Base-by-base conservation (phyloP, 2,329 filamentous ascomycete genomes). In the Stromatinia cepivora region DNA sequence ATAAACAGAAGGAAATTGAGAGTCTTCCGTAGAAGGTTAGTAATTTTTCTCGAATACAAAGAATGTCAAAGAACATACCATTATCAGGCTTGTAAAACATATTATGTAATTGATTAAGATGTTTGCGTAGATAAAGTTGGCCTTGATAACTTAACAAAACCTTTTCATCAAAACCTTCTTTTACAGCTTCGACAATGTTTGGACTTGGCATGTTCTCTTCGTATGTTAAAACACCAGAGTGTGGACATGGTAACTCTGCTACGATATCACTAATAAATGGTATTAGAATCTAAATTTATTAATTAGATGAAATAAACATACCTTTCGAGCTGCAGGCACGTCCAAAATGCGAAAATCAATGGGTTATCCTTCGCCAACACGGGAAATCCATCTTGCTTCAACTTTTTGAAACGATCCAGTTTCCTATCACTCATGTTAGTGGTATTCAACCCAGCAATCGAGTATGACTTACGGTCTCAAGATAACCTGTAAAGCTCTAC, bases 301-400 rank as follows among this genome's bases (percentile, higher is more conserved):
- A 28, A 28, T 48, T 4, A 4, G n/a, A 34, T 48, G 20, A 50
- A 39, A 45, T n/a, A 53, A 31, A 53, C 80, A 74, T 79, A 92
- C 90, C 90, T 97, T 80, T 98, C 94, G 15, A 98, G 84, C 77
- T 98, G 94, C 72, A 97, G 82, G 78, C 92, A 97, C 10, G 94
- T 95, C 94, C 94, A 98, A 76, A 94, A 97, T 0, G 92, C 90
- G 74, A 96, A 85, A 20, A 90, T 83, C 48, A 90, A 83, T 69
- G 90, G 84, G 76, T 93, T 92, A 75, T 89, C 86, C 58, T 76
- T 78, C 11, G 73, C 68, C 25, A 50, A 57, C 11, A 73, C 50
- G 25, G 52, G 59, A 31, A 36, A 39, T 1, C 69, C 61, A 4
- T 22, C 39, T 46, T 69, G 46, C 61, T 75, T 82, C 74, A 69